These are phyloP conservation scores for Tremellales sp. DNA, from an alignment of 1,284 basidiomycete species.

Conservation along the genomic window DNA sequence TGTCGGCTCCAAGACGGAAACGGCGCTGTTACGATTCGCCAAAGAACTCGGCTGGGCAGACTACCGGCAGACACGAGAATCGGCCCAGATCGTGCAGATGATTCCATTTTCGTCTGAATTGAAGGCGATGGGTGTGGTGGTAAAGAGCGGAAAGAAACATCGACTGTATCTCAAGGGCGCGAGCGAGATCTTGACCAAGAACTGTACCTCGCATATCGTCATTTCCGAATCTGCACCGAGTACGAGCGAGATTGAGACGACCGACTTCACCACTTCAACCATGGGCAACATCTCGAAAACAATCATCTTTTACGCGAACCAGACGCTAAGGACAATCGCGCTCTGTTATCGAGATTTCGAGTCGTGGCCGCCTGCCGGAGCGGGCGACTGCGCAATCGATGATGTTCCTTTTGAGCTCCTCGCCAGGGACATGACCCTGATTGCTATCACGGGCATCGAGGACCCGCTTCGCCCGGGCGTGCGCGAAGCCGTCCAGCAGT, in stretches of 20 bases:
- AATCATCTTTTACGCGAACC: slow-evolving; percentile 95
- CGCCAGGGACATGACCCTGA: slow-evolving; percentile 70
- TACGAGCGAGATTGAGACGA: slow-evolving; percentile 55
- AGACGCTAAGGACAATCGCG: slow-evolving; percentile 88
- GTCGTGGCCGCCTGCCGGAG: slow-evolving; percentile 71
- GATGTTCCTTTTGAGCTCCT: slow-evolving; percentile 69
- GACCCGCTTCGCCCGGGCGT: slow-evolving; percentile 92
- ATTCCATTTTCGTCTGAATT: slow-evolving; percentile 92
- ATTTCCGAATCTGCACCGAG: slow-evolving; percentile 47
- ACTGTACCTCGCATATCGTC: slow-evolving; percentile 66
- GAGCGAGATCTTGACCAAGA: slow-evolving; percentile 81
- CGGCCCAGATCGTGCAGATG: slow-evolving; percentile 71
- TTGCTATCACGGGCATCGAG: slow-evolving; percentile 89
- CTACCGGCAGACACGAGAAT: slow-evolving; percentile 66
- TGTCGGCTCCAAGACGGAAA: slow-evolving; percentile 95
- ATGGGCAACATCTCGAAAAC: slow-evolving; percentile 78
- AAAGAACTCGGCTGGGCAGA: slow-evolving; percentile 77
- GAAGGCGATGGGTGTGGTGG: slow-evolving; percentile 93
- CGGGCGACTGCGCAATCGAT: slow-evolving; percentile 58
- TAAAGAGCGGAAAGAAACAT: slow-evolving; percentile 59
- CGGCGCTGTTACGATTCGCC: slow-evolving; percentile 85
- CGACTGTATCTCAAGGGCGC: slow-evolving; percentile 90
- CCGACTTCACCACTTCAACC: slow-evolving; percentile 60
- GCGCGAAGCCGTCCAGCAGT: slow-evolving; percentile 77
- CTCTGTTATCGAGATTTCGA: slow-evolving; percentile 87